Evolutionary conservation across 345 rosid genomes (phyloP).

Genomic region (Pistacia integerrima): DNA sequence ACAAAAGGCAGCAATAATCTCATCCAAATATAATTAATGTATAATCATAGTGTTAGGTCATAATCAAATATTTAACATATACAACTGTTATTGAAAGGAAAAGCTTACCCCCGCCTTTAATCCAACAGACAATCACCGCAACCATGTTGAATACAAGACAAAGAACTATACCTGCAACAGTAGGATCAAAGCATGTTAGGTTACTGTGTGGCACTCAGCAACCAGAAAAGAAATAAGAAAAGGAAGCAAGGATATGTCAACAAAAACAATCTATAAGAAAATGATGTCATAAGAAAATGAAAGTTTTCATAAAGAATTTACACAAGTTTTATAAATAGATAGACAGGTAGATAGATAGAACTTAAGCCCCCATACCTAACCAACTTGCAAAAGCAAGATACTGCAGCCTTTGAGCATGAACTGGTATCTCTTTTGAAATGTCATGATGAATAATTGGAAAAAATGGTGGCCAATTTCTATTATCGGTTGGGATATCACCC

Average conservation of each 20-base stretch:
- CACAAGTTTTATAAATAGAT: neutral
- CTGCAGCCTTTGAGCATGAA: conserved; percentile 91
- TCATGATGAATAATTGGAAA: conserved; percentile 98
- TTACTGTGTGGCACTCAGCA: neutral
- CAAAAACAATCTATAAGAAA: neutral
- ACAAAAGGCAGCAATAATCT: too few relatives aligned
- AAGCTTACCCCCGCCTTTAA: conserved; percentile 86
- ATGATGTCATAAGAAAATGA: neutral
- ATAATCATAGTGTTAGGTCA: conserved; percentile 14
- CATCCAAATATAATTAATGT: neutral
- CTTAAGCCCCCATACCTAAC: conserved; percentile 62
- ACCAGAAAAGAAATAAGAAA: too few relatives aligned
- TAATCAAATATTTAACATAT: neutral
- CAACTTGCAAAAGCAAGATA: conserved; percentile 98
- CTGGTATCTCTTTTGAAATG: conserved; percentile 92
- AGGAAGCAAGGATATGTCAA: neutral
- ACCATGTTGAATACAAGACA: conserved; percentile 83
- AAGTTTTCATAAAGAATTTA: neutral
- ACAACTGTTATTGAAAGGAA: neutral
- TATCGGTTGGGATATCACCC: conserved; percentile 69
- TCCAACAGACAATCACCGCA: conserved; percentile 88
- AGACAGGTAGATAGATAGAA: neutral
- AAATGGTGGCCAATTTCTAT: conserved; percentile 93
- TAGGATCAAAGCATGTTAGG: neutral
- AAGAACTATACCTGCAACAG: conserved; percentile 74